Percentiles rank a stretch among this genome's conserved stretches.
These are phyloP conservation scores for Tephrocybe sp. DNA, from an alignment of 768 basidiomycete species.

Conservation along the genomic window DNA sequence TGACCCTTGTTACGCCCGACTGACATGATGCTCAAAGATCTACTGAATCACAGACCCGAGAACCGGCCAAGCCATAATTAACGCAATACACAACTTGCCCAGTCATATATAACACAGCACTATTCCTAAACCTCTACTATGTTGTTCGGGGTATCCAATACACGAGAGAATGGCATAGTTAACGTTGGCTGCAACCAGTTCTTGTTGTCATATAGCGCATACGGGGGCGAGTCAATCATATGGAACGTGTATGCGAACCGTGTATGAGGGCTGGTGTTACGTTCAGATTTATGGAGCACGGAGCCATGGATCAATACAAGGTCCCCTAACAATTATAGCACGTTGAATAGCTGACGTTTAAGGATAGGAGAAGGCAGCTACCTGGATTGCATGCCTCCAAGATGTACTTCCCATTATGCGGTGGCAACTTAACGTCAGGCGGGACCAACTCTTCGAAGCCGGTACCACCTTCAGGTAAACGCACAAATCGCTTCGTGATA, in stretches of 20 bases:
- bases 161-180: slow-evolving; percentile 76
- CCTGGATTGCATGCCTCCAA: slow-evolving; percentile 77
- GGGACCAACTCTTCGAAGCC: slow-evolving; percentile 71
- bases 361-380: slow-evolving; percentile 23
- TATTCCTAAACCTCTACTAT: slow-evolving; percentile 3
- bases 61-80: too few relatives aligned
- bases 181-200: slow-evolving; percentile 94
- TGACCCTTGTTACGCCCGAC: too few relatives aligned
- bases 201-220: slow-evolving; percentile 80
- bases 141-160: slow-evolving; percentile 34
- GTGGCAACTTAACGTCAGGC: slow-evolving; percentile 30
- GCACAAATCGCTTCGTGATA: slow-evolving; percentile 84
- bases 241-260: slow-evolving; percentile 97
- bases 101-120: background rate
- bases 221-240: slow-evolving; percentile 79
- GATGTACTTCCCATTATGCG: slow-evolving; percentile 50
- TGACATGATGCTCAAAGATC: too few relatives aligned
- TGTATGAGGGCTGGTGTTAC: slow-evolving; percentile 77
- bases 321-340: slow-evolving; percentile 56
- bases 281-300: slow-evolving; percentile 90
- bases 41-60: too few relatives aligned
- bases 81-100: too few relatives aligned
- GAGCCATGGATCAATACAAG: slow-evolving; percentile 93
- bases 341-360: too few relatives aligned
- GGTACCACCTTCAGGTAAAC: slow-evolving; percentile 74